phyloP scores from a whole-genome alignment of 1,284 basidiomycete genomes.

The Ganoderma leucocontextum region DNA sequence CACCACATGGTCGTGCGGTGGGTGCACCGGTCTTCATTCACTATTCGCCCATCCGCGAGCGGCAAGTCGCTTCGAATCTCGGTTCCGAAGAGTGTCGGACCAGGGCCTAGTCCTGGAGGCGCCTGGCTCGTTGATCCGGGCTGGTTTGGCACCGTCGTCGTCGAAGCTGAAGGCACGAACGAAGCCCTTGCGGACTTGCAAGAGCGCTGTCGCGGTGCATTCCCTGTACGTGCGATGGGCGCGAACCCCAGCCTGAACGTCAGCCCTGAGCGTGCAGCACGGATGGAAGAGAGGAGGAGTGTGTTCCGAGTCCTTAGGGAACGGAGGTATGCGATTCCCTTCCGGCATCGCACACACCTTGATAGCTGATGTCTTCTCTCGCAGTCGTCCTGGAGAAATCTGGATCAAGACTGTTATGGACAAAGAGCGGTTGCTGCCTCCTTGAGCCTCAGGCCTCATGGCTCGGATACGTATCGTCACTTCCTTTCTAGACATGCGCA shows the following conservation, averaged over 20 bases:
- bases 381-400: conserved; percentile 81
- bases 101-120: conserved; percentile 40
- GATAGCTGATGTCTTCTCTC: conserved; percentile 9
- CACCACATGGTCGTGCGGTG: conserved; percentile 83
- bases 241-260: conserved; percentile 19
- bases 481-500: background rate
- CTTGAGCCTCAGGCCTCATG: conserved; percentile 13
- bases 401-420: conserved; percentile 76
- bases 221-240: conserved; percentile 60
- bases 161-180: conserved; percentile 86
- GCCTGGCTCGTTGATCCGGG: conserved; percentile 71
- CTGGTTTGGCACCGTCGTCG: conserved; percentile 81
- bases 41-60: conserved; percentile 55
- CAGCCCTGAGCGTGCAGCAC: conserved; percentile 41
- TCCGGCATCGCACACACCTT: conserved; percentile 1
- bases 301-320: conserved; percentile 80
- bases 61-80: conserved; percentile 38
- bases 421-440: conserved; percentile 61
- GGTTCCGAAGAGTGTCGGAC: conserved; percentile 39
- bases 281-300: conserved; percentile 57
- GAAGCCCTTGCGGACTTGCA: conserved; percentile 83
- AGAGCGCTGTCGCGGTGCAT: conserved; percentile 71
- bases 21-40: conserved; percentile 81
- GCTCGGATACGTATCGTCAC: background rate
- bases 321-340: conserved; percentile 61